Evolutionary conservation across 2,329 filamentous ascomycete species (phyloP), one percentile per base, ranked within the genome.

Genomic region (Trichoderma brevicompactum): DNA sequence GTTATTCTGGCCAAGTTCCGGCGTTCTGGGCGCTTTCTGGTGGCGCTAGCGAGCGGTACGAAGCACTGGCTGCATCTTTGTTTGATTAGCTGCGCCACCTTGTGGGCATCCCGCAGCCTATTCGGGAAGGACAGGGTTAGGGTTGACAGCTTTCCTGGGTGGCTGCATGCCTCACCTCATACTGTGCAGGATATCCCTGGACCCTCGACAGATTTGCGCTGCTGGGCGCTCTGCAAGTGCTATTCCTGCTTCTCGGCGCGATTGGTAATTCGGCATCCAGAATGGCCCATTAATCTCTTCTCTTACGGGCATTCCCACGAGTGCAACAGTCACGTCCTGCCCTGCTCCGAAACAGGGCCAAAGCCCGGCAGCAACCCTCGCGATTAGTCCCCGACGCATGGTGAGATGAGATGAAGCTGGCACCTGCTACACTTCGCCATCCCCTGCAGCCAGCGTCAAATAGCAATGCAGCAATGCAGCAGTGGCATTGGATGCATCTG

Each of bases 1-100:
- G 23, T 15, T 4, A 7, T 48, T 34, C 32, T 38, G 40, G 32
- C n/a, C 41, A 15, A 46, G 32, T 46, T 48, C 55, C 28, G 17
- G n/a, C 32, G 28, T 34, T 46, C n/a, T 46, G 43, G 43, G 32
- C 53, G 53, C 53, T 38, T 10, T 59, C 17, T 56, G 38, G 48
- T 52, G 40, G 34, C 34, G 34, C 32, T 56, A 56, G 23, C 32
- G 40, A 28, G 23, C 23, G 23, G 23, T 28, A 28, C 23, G 23
- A 28, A 28, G 23, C 23, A 28, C 23, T 28, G 23, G 23, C 23
- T 48, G 19, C 36, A 62, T 40, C 38, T 17, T 23, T 52, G 58
- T 41, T 52, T 32, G 44, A 52, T 62, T 52, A 52, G 58, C 48
- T 43, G 44, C 58, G 58, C 58, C 38, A 62, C 58, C 8, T 19